Percentiles rank a stretch among this genome's conserved stretches.
Conservation (phyloP, 176 grass and related monocot species). For the Oryza rufipogon region DNA sequence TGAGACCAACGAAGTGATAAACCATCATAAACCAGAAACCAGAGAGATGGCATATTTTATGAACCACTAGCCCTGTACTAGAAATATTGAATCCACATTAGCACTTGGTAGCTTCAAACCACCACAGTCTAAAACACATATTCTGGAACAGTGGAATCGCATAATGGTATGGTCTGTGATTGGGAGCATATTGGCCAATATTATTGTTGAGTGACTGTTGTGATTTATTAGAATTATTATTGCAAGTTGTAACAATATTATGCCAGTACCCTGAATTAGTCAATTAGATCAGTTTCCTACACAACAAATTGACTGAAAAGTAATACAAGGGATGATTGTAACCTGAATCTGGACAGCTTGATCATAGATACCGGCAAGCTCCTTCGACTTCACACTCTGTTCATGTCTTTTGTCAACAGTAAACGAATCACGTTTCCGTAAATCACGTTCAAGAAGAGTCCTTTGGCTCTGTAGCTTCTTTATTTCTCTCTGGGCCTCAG, state of each 20-base stretch:
- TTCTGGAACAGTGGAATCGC: not conserved
- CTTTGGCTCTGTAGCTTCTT: constrained; percentile 81
- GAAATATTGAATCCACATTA: constrained; percentile 1
- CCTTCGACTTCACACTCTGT: constrained; percentile 55
- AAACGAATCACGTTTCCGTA: constrained; percentile 58
- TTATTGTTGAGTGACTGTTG: not conserved
- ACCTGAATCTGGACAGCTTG: constrained; percentile 62
- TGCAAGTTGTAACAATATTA: constrained; percentile 28
- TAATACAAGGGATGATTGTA: constrained; percentile 23
- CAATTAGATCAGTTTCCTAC: not conserved
- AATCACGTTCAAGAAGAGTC: constrained; percentile 76
- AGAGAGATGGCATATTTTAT: constrained; percentile 4
- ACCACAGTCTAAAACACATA: constrained; percentile 1
- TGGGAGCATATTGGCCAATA: not conserved
- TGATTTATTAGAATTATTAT: constrained; percentile 16
- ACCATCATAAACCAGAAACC: constrained; percentile 24
- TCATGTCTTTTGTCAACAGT: constrained; percentile 68
- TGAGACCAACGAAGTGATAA: constrained; percentile 4
- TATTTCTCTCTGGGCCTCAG: constrained; percentile 68
- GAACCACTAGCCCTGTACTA: not conserved
- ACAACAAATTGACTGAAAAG: not conserved
- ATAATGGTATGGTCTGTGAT: not conserved
- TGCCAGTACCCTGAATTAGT: constrained; percentile 10
- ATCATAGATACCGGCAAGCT: constrained; percentile 47
- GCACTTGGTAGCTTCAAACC: not conserved